Evolutionary conservation across 2,329 filamentous ascomycete genomes (phyloP), one percentile per base, ranked within the genome.

Genomic region (Diaporthe eres): DNA sequence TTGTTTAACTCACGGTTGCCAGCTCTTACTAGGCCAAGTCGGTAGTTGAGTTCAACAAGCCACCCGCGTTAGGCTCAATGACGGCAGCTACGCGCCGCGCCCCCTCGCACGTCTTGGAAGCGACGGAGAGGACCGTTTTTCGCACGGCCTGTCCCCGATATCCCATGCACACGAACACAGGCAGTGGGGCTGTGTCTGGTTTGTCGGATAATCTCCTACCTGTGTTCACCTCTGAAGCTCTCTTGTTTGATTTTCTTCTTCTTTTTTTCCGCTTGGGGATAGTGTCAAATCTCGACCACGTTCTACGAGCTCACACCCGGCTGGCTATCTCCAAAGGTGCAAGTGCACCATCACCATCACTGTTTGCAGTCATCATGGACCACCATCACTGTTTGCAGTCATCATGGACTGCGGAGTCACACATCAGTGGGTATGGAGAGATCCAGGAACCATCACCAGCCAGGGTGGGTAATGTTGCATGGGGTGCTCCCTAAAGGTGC

Each of bases 401-500:
- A 39, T 28, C 8, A 15, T 53, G 15, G 10, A 22, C 13, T n/a
- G 44, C 63, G 37, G 63, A 51, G 47, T 42, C 44, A 68, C n/a
- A 28, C 12, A 34, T 53, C 19, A 10, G 63, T 68, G 44, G 65
- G 47, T 15, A 2, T 19, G 22, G 47, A 37, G n/a, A 68, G 12
- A 51, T 68, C 15, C 65, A 68, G 65, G 65, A 68, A 68, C 65
- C 47, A 39, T 25, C 47, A 15, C n/a, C 22, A 51, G 47, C 65
- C 34, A 68, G 47, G 22, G 65, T 68, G 65, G 65, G n/a, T 68
- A 53, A 53, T 37, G 44, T 51, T 51, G 65, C 65, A 68, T 39
- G 47, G 44, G 65, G n/a, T 68, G 31, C 65, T 68, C 65, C 65
- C 65, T 68, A 68, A 22, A 68, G 31, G 22, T 68, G 65, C 65